Base-by-base conservation (phyloP, 2,329 filamentous ascomycete species). In the Fusarium coffeatum region DNA sequence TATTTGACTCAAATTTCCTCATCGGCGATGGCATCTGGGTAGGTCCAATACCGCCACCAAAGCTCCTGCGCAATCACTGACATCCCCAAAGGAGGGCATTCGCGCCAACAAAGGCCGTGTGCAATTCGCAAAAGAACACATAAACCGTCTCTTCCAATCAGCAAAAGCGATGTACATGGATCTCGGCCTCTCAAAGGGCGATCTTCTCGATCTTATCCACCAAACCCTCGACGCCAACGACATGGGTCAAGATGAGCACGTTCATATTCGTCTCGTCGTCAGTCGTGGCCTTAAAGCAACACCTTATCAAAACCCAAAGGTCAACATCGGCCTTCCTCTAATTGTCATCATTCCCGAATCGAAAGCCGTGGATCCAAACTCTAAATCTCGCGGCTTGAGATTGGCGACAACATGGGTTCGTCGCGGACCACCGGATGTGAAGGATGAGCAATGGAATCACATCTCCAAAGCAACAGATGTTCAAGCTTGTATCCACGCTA, bases 11-110 rank as follows among this genome's bases (percentile, higher is more conserved):
- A 6, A 64, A 64, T 16, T 64, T 64, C 3, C 22, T 64, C 0
- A 64, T 64, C 0, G 61, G 61, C 1, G 61, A 64, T 58, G 61
- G 61, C 0, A 64, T 64, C 3, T 64, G 61, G 61, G 61, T 64
- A 10, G 13, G 47, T 18, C 1, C 1, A 3, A 4, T 0, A 1
- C 3, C 0, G 0, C n/a, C n/a, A n/a, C n/a, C n/a, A n/a, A n/a
- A n/a, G n/a, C n/a, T 0, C 2, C 3, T 10, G 5, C 8, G 2
- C 2, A 4, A 12, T 11, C 2, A 22, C 58, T 45, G 2, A 64
- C 9, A 25, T 0, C 12, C 3, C 1, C 5, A 1, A 32, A 64
- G 61, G 61, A 64, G 9, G 61, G 61, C 0, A 64, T 64, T 1
- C 61, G 61, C 18, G 61, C 61, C 3, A 64, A 64, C 25, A 64